phyloP scores from a whole-genome alignment of 257 asterid genomes.

The Thymus quinquecostatus region DNA sequence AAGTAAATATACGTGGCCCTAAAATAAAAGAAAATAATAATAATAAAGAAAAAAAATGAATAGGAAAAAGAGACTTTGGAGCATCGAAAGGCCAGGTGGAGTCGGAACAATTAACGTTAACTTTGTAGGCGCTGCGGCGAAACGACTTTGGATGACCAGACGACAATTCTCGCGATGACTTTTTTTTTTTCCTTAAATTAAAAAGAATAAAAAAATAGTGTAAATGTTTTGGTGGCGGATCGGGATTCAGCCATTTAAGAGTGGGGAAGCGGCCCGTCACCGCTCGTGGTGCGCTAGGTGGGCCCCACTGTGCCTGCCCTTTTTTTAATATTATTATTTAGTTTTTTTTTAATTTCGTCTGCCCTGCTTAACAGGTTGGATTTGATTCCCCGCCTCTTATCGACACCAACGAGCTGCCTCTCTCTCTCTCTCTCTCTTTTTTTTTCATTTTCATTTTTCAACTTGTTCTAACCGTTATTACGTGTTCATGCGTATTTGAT shows the following conservation, averaged over 20 bases:
- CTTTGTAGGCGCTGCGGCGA: conserved; percentile 29
- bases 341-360: neutral
- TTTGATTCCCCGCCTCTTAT: conserved; percentile 12
- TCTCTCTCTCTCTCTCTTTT: neutral
- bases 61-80: neutral
- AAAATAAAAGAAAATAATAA: neutral
- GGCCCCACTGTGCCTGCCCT: conserved; percentile 15
- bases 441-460: neutral
- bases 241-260: conserved; percentile 21
- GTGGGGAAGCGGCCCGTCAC: conserved; percentile 44
- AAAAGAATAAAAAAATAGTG: neutral
- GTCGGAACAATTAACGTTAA: conserved; percentile 10
- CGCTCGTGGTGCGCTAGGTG: conserved; percentile 42
- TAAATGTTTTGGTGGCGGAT: conserved; percentile 20
- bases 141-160: conserved; percentile 29
- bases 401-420: neutral
- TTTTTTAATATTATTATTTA: neutral
- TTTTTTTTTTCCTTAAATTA: neutral
- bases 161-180: conserved; percentile 17
- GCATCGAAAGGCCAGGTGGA: conserved; percentile 34
- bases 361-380: neutral
- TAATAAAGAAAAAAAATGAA: too few species aligned
- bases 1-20: conserved; percentile 10
- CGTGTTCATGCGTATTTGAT: too few species aligned
- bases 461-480: too few species aligned